A percentile compares a stretch with the other conserved stretches of the same genome.
Conservation (phyloP, 2,329 filamentous ascomycete genomes). For the Saccharata proteae region DNA sequence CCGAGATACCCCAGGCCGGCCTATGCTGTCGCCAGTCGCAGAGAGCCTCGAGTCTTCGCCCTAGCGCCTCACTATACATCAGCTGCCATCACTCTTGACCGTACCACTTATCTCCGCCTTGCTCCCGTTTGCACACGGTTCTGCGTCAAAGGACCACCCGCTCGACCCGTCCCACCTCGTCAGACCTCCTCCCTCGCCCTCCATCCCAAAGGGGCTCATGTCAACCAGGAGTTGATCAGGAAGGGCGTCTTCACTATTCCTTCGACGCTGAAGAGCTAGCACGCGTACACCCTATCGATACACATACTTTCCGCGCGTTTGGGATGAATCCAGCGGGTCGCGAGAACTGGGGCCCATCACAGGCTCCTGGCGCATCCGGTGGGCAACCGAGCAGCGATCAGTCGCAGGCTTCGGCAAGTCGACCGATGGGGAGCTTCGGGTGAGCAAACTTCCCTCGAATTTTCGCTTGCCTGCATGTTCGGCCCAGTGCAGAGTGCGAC, state of each 20-base stretch:
- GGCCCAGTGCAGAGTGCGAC: not conserved
- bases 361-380: slow-evolving; percentile 36
- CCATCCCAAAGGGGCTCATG: slow-evolving; percentile 8
- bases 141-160: slow-evolving; percentile 5
- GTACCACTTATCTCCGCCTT: not conserved
- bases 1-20: not conserved
- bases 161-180: slow-evolving; percentile 1
- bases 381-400: slow-evolving; percentile 30
- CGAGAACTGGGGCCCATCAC: slow-evolving; percentile 30
- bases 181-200: slow-evolving; percentile 2
- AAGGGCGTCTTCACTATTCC: not conserved
- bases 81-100: not conserved
- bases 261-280: not conserved
- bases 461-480: not conserved
- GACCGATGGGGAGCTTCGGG: slow-evolving; percentile 24
- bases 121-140: not conserved
- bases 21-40: not conserved
- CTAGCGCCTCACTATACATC: not conserved
- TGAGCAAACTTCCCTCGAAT: slow-evolving; percentile 10
- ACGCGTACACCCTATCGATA: not conserved
- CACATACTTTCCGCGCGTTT: slow-evolving; percentile 1
- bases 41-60: not conserved
- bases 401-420: slow-evolving; percentile 19
- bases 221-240: slow-evolving; percentile 4
- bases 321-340: slow-evolving; percentile 28